Base-by-base conservation (phyloP, 768 basidiomycete genomes). In the Candolleomyces eurysporus region DNA sequence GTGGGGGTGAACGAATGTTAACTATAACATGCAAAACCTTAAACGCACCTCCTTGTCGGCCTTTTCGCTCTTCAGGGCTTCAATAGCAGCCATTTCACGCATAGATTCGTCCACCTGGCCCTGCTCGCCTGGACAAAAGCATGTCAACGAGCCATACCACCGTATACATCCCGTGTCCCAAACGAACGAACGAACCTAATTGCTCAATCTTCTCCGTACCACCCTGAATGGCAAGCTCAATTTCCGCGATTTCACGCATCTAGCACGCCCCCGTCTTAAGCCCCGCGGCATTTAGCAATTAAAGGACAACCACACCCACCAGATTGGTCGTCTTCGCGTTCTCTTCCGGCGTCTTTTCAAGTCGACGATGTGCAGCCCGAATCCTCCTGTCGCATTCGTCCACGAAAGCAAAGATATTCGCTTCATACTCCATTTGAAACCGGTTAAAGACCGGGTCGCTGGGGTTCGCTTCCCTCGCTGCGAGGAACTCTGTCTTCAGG, bases 221-320 rank as follows among this genome's bases (percentile, higher is more conserved):
- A 67, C 95, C 95, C 79, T 98, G 96, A 72, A 98, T 98, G 59
- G 97, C 96, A 66, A 98, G 78, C 80, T 98, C 96, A 73, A 99
- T 98, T 79, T 99, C 97, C 60, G 94, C 97, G 76, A 99, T 98
- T 83, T 99, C 97, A 65, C 94, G 84, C 97, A 99, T 99, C 92
- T 93, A 67, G 43, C 31, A 48, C 42, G 58, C 19, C 48, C 59
- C 22, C 48, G 61, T 48, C n/a, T 31, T 43, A 57, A 56, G 48
- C 58, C n/a, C 51, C 50, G 61, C 36, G 60, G 49, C 59, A 48
- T 58, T 30, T 19, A 50, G 57, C 55, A 6, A 45, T 19, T 40
- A 43, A 13, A 43, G 42, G 59, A 50, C 9, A 48, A 19, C 56
- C 40, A 50, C 59, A 76, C 85, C 51, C 64, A 91, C 92, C 80